A percentile compares a stretch with the other conserved stretches of the same genome.
Conservation (phyloP, 2,329 filamentous ascomycete species). For the Penicillium sp. region DNA sequence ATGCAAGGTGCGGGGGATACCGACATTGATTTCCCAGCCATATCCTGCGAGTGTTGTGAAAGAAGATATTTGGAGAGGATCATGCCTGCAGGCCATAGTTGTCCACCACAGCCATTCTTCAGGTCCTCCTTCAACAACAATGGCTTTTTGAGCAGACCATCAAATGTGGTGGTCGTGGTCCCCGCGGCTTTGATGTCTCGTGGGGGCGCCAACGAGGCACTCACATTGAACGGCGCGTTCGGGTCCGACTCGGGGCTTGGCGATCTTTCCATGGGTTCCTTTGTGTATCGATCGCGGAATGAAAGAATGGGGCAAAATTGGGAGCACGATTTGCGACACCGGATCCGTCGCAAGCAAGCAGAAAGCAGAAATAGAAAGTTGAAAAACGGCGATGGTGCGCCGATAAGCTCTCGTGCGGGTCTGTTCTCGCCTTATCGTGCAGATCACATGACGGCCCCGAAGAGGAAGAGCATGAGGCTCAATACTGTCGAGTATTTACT, state of each 20-base stretch:
- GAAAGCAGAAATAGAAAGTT: neutral
- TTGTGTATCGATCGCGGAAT: neutral
- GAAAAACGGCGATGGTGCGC: neutral
- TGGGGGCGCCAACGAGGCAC: slow-evolving; percentile 58
- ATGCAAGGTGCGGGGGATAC: slow-evolving; percentile 37
- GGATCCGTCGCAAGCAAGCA: neutral
- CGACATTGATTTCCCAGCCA: slow-evolving; percentile 72
- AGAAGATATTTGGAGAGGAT: slow-evolving; percentile 84
- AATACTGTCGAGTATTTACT: neutral
- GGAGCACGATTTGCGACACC: neutral
- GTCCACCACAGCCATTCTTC: slow-evolving; percentile 83
- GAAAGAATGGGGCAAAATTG: neutral
- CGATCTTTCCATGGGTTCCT: slow-evolving; percentile 16
- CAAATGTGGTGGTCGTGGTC: slow-evolving; percentile 63
- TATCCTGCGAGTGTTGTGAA: slow-evolving; percentile 64
- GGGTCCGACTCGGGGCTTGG: slow-evolving; percentile 25
- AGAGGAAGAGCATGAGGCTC: neutral
- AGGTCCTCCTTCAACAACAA: slow-evolving; percentile 84
- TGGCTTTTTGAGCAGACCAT: slow-evolving; percentile 69
- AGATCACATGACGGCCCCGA: slow-evolving; percentile 2
- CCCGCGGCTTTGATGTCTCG: slow-evolving; percentile 55
- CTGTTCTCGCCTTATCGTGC: neutral
- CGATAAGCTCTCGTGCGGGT: slow-evolving; percentile 2
- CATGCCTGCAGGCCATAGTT: slow-evolving; percentile 93
- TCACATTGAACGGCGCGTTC: slow-evolving; percentile 45